These are phyloP conservation scores for Picea mariana DNA, from an alignment of 83 land plant genomes.

Conservation along the genomic window DNA sequence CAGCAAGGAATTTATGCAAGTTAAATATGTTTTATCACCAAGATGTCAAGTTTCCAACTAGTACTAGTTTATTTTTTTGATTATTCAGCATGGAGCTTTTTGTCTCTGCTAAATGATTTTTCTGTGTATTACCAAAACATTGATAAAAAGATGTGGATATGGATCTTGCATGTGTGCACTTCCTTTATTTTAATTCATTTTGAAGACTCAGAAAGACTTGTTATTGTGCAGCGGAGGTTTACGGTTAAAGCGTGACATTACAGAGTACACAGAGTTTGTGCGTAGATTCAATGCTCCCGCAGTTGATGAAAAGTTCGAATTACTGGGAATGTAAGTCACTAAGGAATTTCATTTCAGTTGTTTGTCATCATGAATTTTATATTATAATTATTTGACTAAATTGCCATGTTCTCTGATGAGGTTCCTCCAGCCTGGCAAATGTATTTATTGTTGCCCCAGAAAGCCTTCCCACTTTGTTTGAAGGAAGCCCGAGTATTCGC, in stretches of 20 bases:
- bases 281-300: constrained; percentile 98
- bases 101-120: too few species aligned
- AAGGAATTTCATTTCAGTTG: not conserved
- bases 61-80: too few species aligned
- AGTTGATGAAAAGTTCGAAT: constrained; percentile 97
- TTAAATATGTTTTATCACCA: too few species aligned
- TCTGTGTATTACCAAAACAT: constrained; percentile 18
- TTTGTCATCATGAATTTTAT: not conserved
- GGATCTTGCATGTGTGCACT: not conserved
- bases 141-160: not conserved
- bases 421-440: constrained; percentile 87
- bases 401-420: constrained; percentile 1
- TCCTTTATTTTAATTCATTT: not conserved
- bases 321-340: constrained; percentile 93
- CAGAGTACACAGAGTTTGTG: constrained; percentile 97
- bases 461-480: constrained; percentile 90
- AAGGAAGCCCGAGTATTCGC: constrained; percentile 89
- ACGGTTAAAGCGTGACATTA: constrained; percentile 96
- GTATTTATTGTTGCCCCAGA: constrained; percentile 99
- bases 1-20: too few species aligned
- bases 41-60: too few species aligned
- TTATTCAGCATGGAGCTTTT: too few species aligned
- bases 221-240: constrained; percentile 85
- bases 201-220: not conserved
- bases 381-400: not conserved